Base-by-base conservation (phyloP, 108 stramenopile genomes). In the Aurantiochytrium sp. region DNA sequence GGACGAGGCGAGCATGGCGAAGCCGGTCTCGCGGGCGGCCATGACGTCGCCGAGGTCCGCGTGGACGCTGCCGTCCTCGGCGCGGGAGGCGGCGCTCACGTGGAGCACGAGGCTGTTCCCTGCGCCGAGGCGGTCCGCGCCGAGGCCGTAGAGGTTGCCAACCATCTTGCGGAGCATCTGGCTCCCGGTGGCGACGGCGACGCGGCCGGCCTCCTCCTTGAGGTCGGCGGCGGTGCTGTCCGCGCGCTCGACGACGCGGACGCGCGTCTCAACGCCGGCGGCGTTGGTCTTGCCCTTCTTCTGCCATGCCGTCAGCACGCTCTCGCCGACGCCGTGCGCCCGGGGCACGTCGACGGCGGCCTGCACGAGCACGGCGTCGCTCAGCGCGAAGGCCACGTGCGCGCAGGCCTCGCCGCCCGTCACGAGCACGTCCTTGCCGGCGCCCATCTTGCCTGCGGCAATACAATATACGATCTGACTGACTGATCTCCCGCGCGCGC, bases 351-450 rank as follows among this genome's bases (percentile, higher is more conserved):
- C 73, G 15, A 48, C 73, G 27, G n/a, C 42, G 39, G 73, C 42
- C 73, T 81, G 73, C 21, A 81, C 42, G 42, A 81, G 42, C 24
- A 81, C 42, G 73, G 45, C 42, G 24, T 81, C 73, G 73, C 73
- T 81, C 24, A 81, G 45, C 21, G 73, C 73, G 73, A 27, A 81
- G 10, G 73, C 73, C 39, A 81, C 73, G 30, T 81, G 73, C n/a
- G 73, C 73, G n/a, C 24, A 6, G 1, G 73, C 73, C 45, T 81
- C 73, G 45, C 42, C 73, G n/a, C 73, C 73, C 19, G 6, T 81
- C 73, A 48, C 45, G 27, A 81, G 45, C n/a, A 48, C 73, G 45
- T 81, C 45, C 42, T 81, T 48, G 45, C 30, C 68, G 68, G 73
- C n/a, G 73, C 45, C 73, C 73, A 81, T 65, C 34, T 1, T 65